Conservation (phyloP, 805 yeast genomes). For the Starmerella vaccinii region DNA sequence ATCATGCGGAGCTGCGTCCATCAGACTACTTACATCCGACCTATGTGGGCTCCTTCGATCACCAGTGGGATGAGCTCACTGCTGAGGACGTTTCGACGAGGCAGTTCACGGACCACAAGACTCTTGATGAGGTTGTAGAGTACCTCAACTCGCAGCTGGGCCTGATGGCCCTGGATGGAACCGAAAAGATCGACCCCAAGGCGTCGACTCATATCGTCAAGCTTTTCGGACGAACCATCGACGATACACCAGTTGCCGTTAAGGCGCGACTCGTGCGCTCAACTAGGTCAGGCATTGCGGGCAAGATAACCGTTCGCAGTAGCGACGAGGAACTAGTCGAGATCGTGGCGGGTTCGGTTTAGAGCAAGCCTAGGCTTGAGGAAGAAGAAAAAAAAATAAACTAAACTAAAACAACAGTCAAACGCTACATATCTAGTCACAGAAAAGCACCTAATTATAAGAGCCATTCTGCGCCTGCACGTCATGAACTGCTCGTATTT, state of each 20-base stretch:
- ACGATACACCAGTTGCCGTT: conserved; percentile 40
- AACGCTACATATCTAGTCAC: too few species aligned
- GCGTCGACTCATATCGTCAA: conserved; percentile 59
- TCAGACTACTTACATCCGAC: conserved; percentile 79
- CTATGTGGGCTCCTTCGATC: conserved; percentile 48
- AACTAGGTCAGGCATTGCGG: conserved; percentile 38
- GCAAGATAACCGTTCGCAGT: conserved; percentile 37
- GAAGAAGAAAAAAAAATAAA: neutral
- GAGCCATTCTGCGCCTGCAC: too few species aligned
- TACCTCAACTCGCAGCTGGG: conserved; percentile 46
- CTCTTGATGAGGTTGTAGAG: conserved; percentile 47
- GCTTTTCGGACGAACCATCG: conserved; percentile 36
- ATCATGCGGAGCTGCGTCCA: conserved; percentile 58
- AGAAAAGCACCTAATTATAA: too few species aligned
- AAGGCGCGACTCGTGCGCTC: conserved; percentile 37
- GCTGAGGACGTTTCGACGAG: conserved; percentile 55
- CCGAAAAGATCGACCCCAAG: conserved; percentile 49
- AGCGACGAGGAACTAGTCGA: conserved; percentile 39
- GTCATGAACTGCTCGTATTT: too few species aligned
- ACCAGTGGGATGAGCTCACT: conserved; percentile 38
- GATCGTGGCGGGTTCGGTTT: conserved; percentile 37
- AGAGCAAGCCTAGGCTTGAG: conserved; percentile 21
- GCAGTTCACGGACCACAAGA: conserved; percentile 43
- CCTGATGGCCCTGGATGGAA: conserved; percentile 63
- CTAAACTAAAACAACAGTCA: too few species aligned